Evolutionary conservation across 108 stramenopile genomes (phyloP).

Genomic region (Stephanodiscus minutulus): DNA sequence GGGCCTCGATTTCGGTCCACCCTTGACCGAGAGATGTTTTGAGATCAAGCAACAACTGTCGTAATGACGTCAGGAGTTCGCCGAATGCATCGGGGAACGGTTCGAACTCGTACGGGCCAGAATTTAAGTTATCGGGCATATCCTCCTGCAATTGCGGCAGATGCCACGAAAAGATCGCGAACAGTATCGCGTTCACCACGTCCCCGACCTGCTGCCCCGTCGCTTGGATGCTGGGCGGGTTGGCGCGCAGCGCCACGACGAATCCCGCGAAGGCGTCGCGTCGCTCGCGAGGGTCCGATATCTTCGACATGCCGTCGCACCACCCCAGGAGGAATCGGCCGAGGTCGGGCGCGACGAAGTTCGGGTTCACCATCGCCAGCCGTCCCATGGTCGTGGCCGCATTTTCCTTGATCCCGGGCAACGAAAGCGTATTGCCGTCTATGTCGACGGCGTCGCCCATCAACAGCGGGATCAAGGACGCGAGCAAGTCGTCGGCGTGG

Average conservation of each 20-base stretch:
- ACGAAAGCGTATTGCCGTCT: slow-evolving; percentile 31
- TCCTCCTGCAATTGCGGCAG: slow-evolving; percentile 54
- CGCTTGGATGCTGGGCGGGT: slow-evolving; percentile 73
- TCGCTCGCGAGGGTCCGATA: slow-evolving; percentile 66
- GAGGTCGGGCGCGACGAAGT: slow-evolving; percentile 83
- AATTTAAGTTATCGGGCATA: slow-evolving; percentile 28
- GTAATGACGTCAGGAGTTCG: slow-evolving; percentile 57
- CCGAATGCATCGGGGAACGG: slow-evolving; percentile 66
- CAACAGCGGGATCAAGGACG: slow-evolving; percentile 72
- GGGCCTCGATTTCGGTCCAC: slow-evolving; percentile 61
- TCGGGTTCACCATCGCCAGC: slow-evolving; percentile 78
- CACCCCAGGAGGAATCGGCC: slow-evolving; percentile 81
- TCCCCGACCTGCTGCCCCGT: slow-evolving; percentile 48
- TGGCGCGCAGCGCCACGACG: slow-evolving; percentile 62
- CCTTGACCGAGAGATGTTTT: slow-evolving; percentile 64
- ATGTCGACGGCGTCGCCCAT: slow-evolving; percentile 66
- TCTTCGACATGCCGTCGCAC: slow-evolving; percentile 74
- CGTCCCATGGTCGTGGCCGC: slow-evolving; percentile 87
- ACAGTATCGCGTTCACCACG: slow-evolving; percentile 65
- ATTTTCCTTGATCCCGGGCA: slow-evolving; percentile 88
- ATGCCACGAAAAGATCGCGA: slow-evolving; percentile 79
- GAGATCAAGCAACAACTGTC: slow-evolving; percentile 63
- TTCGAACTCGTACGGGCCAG: slow-evolving; percentile 57
- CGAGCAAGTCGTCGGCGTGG: slow-evolving; percentile 61
- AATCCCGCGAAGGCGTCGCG: slow-evolving; percentile 83